These are phyloP conservation scores for Oenanthe javanica DNA, from an alignment of 140 eudicot genomes.

Conservation along the genomic window DNA sequence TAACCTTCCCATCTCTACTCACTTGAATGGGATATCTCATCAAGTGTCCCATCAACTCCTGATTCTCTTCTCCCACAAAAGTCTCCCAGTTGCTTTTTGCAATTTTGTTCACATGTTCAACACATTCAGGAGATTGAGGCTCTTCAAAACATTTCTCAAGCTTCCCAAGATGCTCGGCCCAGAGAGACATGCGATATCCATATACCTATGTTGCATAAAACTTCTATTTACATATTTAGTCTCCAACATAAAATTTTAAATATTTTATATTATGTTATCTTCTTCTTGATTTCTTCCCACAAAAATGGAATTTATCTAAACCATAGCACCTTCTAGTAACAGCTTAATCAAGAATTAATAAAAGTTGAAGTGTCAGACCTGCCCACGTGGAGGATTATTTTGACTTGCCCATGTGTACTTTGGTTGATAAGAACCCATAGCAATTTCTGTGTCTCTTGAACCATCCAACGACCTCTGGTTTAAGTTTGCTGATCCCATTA, in stretches of 20 bases:
- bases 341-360: background rate
- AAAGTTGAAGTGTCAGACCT: slow-evolving; percentile 23
- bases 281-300: background rate
- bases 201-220: slow-evolving; percentile 18
- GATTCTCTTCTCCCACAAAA: slow-evolving; percentile 21
- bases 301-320: background rate
- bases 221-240: background rate
- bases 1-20: slow-evolving; percentile 1
- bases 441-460: slow-evolving; percentile 61
- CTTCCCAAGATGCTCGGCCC: slow-evolving; percentile 35
- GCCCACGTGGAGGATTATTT: slow-evolving; percentile 42
- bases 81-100: slow-evolving; percentile 35
- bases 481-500: slow-evolving; percentile 51
- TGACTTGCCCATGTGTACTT: slow-evolving; percentile 45
- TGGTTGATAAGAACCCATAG: slow-evolving; percentile 65
- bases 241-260: background rate
- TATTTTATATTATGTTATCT: background rate
- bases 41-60: slow-evolving; percentile 14
- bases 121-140: slow-evolving; percentile 26
- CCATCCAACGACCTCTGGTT: slow-evolving; percentile 62
- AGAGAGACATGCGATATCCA: slow-evolving; percentile 34
- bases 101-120: slow-evolving; percentile 16
- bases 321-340: too few species aligned
- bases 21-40: slow-evolving; percentile 13
- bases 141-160: slow-evolving; percentile 22